Evolutionary conservation across 192 early-diverging fungal species (phyloP).

Genomic region (Coemansia sp.): DNA sequence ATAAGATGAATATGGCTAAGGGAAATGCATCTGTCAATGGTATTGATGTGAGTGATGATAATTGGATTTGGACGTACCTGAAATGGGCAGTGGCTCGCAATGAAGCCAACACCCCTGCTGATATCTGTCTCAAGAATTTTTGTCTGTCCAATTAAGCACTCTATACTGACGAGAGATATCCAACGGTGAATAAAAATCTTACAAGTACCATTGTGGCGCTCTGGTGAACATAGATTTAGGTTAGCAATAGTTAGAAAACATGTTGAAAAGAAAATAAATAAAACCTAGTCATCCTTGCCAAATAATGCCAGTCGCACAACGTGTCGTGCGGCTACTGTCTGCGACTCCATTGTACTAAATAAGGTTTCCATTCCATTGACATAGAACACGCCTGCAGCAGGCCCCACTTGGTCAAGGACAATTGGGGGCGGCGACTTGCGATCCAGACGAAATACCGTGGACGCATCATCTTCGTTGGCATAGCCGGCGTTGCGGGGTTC

Average conservation of each 20-base stretch:
- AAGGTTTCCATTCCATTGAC: slow-evolving; percentile 39
- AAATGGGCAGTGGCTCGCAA: not conserved
- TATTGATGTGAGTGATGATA: not conserved
- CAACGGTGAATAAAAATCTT: not conserved
- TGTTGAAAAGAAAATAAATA: not conserved
- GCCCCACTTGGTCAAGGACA: slow-evolving; percentile 16
- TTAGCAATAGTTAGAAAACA: not conserved
- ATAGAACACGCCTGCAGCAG: slow-evolving; percentile 20
- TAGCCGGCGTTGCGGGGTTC: slow-evolving; percentile 27
- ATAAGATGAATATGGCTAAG: not conserved
- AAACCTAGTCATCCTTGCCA: not conserved
- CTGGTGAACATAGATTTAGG: not conserved
- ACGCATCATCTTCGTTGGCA: not conserved
- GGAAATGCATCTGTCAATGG: not conserved
- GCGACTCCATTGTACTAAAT: slow-evolving; percentile 45
- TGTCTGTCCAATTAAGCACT: not conserved
- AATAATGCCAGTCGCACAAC: slow-evolving; percentile 26
- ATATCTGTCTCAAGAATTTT: not conserved
- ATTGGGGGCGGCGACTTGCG: slow-evolving; percentile 22
- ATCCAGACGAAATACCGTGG: not conserved
- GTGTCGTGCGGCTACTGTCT: slow-evolving; percentile 36
- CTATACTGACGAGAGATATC: not conserved
- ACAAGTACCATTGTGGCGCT: not conserved
- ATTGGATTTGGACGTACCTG: not conserved
- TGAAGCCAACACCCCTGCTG: not conserved